Conservation (phyloP, 1,139 yeast species). For the Magnusiomyces tetraspermus region DNA sequence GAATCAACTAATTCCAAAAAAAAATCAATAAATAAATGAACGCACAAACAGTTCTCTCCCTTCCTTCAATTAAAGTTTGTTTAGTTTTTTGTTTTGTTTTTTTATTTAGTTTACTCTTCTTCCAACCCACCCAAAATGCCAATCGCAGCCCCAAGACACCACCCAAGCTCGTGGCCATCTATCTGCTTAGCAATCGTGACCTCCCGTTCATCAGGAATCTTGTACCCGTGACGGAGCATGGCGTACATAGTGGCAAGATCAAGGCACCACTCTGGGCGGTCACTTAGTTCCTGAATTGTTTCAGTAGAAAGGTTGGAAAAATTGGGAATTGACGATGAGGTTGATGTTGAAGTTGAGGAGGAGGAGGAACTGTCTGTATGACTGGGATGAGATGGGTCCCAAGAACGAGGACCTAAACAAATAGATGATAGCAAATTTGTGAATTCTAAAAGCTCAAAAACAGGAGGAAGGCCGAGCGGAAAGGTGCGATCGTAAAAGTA, state of each 20-base stretch:
- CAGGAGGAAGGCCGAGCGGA: constrained; percentile 78
- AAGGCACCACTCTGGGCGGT: constrained; percentile 83
- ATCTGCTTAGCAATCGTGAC: constrained; percentile 75
- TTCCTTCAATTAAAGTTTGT: too few relatives aligned
- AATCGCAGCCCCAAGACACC: constrained; percentile 92
- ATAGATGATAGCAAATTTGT: constrained; percentile 64
- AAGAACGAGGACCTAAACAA: constrained; percentile 65
- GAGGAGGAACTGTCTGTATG: neutral
- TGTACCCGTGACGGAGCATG: constrained; percentile 84
- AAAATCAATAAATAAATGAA: too few relatives aligned
- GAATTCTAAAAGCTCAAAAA: constrained; percentile 69
- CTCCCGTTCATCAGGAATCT: constrained; percentile 74
- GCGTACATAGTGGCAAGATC: constrained; percentile 81
- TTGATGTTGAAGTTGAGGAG: constrained; percentile 5
- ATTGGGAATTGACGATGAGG: neutral
- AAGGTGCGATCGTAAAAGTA: constrained; percentile 89
- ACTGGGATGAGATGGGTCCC: constrained; percentile 44
- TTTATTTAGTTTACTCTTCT: constrained; percentile 2
- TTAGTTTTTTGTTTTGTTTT: too few relatives aligned
- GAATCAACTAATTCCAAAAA: too few relatives aligned
- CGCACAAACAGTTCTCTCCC: too few relatives aligned
- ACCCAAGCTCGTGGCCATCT: constrained; percentile 75
- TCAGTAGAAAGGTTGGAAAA: constrained; percentile 24
- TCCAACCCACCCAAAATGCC: constrained; percentile 3
- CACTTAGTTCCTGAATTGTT: constrained; percentile 50